phyloP scores from a whole-genome alignment of 306 rosid species.

The Prunus kanzakura region DNA sequence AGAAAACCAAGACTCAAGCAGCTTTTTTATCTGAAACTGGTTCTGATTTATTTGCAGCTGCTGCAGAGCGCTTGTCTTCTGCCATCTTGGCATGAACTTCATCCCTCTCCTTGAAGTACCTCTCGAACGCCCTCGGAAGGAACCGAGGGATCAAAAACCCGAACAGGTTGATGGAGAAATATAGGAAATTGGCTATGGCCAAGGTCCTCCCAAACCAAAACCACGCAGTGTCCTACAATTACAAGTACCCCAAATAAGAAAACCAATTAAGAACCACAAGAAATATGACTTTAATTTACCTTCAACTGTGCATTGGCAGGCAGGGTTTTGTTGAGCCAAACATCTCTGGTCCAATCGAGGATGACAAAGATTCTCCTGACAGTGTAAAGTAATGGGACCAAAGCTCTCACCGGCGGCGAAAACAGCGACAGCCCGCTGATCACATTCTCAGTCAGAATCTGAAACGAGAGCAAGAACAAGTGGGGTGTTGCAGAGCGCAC shows the following conservation, averaged over 20 bases:
- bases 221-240: conserved; percentile 62
- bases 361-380: conserved; percentile 68
- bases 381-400: conserved; percentile 75
- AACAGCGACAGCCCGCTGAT: conserved; percentile 66
- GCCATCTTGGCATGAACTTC: conserved; percentile 51
- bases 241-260: neutral
- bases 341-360: conserved; percentile 66
- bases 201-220: conserved; percentile 72
- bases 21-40: conserved; percentile 23
- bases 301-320: conserved; percentile 59
- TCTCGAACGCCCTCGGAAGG: conserved; percentile 80
- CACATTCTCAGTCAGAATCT: conserved; percentile 75
- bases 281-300: conserved; percentile 24
- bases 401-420: conserved; percentile 74
- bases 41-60: neutral
- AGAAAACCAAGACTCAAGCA: conserved; percentile 15
- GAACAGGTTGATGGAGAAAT: conserved; percentile 62
- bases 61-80: conserved; percentile 51
- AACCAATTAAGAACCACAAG: neutral
- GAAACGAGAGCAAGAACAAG: conserved; percentile 68
- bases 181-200: conserved; percentile 48
- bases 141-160: conserved; percentile 69
- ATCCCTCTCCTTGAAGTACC: conserved; percentile 52
- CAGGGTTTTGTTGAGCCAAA: conserved; percentile 62
- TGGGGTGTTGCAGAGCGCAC: conserved; percentile 86